Base-by-base conservation (phyloP, 176 grass and related monocot species). In the Guadua angustifolia region DNA sequence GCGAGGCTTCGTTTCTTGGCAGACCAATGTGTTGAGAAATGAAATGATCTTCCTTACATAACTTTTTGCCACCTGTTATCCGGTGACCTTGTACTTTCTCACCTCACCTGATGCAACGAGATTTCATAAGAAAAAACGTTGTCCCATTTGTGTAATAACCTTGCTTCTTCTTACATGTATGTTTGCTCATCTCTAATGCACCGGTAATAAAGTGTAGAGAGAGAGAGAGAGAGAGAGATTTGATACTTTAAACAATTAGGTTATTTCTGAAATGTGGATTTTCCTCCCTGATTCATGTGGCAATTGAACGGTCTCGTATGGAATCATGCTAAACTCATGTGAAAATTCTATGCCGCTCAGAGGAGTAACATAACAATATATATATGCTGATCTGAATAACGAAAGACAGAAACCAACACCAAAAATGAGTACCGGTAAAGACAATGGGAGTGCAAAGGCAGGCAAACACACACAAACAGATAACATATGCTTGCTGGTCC, bases 401-500 rank as follows among this genome's bases (percentile, higher is more conserved):
- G 70, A 18, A 14, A 25, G 71, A 11, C 4, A n/a, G 3, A 39
- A 29, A 40, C 9, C 5, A 16, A 16, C 12, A n/a, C 36, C 0
- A 39, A 69, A 56, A 67, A 77, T 11, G 29, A 71, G 66, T 63
- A 26, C 33, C 33, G 5, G 43, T 22, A 68, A 52, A 38, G 66
- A 32, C 16, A 24, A 9, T 78, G 50, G 42, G 33, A 61, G 61
- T 19, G 65, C 22, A 17, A 12, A 22, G 17, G 33, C 42, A 72
- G 3, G 0, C 14, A 1, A 9, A 2, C 32, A 3, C 15, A 1
- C 17, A 2, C 18, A 3, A 8, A 15, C 1, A 4, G 72, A 50
- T 21, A 60, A n/a, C 66, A 79, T 75, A 86, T 71, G 66, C 53
- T n/a, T 15, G 65, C 46, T 42, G 71, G 51, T 57, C 26, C 52